Conservation (phyloP, 805 yeast genomes). For the Starmerella gropengiesseri region DNA sequence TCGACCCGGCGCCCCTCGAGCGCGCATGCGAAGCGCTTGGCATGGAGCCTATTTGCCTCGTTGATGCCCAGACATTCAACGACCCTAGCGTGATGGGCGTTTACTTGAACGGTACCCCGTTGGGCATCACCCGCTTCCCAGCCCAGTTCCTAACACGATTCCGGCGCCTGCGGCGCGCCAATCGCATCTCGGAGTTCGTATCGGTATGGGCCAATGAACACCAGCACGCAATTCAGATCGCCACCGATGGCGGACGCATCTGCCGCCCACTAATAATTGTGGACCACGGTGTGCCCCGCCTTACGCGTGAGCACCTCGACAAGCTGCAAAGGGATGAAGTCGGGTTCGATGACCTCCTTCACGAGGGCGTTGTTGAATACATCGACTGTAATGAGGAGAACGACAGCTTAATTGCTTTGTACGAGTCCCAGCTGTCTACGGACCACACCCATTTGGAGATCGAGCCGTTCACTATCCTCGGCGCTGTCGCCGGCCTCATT, state of each 20-base stretch:
- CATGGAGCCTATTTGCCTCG: conserved; percentile 70
- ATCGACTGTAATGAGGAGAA: conserved; percentile 96
- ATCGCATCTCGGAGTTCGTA: conserved; percentile 79
- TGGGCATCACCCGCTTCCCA: conserved; percentile 84
- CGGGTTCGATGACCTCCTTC: conserved; percentile 84
- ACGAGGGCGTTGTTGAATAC: conserved; percentile 82
- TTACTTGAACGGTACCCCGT: conserved; percentile 83
- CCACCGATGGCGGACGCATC: conserved; percentile 97
- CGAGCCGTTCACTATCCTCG: conserved; percentile 85
- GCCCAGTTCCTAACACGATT: conserved; percentile 68
- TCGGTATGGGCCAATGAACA: conserved; percentile 84
- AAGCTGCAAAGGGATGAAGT: conserved; percentile 56
- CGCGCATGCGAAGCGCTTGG: conserved; percentile 72
- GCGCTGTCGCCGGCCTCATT: conserved; percentile 86
- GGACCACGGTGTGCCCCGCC: conserved; percentile 55
- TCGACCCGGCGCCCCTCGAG: conserved; percentile 81
- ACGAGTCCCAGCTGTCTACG: conserved; percentile 50
- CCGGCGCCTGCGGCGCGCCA: conserved; percentile 70
- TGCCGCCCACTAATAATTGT: conserved; percentile 94
- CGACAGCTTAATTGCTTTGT: conserved; percentile 82
- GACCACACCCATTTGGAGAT: conserved; percentile 80
- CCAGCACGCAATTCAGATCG: conserved; percentile 89
- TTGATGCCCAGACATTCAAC: conserved; percentile 78
- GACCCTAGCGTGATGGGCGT: conserved; percentile 70
- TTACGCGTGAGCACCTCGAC: conserved; percentile 57